Base-by-base conservation (phyloP, 352 stramenopile genomes). In the Globisporangium heterothallicum region DNA sequence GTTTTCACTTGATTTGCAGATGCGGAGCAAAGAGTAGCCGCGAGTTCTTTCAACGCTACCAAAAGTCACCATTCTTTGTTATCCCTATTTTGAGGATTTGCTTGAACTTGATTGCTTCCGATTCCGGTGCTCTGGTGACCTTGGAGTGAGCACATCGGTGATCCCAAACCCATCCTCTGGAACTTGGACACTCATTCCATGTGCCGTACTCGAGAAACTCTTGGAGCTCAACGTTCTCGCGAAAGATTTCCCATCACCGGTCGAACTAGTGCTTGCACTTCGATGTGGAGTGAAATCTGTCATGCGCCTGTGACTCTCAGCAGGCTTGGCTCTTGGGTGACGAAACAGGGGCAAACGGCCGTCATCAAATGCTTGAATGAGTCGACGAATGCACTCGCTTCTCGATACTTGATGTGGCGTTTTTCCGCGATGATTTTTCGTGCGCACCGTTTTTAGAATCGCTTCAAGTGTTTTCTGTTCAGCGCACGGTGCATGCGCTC, bases 351-450 rank as follows among this genome's bases (percentile, higher is more conserved):
- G 58, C 2, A 68, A 25, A 10, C 72, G 62, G 2, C 75, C 75
- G 62, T 79, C 73, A 25, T 86, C 68, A 21, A 75, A 74, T 6
- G 67, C 60, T 40, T 79, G 72, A 12, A 86, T 55, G 24, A 75
- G 36, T 2, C 56, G 53, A 9, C 69, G 68, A 26, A 83, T 56
- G n/a, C 55, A 68, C 6, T 75, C 72, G 32, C 61, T 74, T 53
- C 73, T 84, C 4, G 72, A 51, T 14, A 84, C 18, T 8, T 63
- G 44, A 18, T 56, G 51, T 4, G 75, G 68, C 10, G 70, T 81
- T 24, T 72, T 75, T 5, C 69, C 66, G 16, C 73, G 70, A 49
- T 71, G 22, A 38, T 86, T 86, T 56, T 70, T 74, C 3, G 57
- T 58, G 13, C 64, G 59, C 44, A 79, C 62, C n/a, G 59, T 49